phyloP scores from a whole-genome alignment of 2,329 filamentous ascomycete genomes.

The Coccinonectria pachysandricola region DNA sequence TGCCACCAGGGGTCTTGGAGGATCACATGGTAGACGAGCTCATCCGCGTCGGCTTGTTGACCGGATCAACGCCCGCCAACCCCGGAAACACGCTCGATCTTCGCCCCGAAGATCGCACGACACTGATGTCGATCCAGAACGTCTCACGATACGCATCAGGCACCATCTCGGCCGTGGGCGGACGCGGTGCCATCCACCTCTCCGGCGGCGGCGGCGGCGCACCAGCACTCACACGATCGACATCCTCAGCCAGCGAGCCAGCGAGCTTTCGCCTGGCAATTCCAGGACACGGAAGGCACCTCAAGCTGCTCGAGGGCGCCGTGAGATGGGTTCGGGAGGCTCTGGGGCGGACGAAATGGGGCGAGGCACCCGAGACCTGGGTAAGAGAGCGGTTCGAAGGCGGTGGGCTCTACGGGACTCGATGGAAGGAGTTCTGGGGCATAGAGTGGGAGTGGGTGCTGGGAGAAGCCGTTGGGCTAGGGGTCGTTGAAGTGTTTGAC shows the following conservation, averaged over 20 bases:
- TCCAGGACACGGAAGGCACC: constrained; percentile 55
- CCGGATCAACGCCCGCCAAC: constrained; percentile 27
- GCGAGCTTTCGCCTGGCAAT: constrained; percentile 45
- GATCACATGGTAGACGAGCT: constrained; percentile 44
- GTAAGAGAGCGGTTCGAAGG: constrained; percentile 64
- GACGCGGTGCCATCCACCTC: constrained; percentile 52
- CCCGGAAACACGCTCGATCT: constrained; percentile 30
- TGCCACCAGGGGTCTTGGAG: constrained; percentile 25
- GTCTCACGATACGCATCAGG: constrained; percentile 59
- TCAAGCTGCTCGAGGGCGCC: constrained; percentile 54
- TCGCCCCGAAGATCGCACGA: constrained; percentile 43
- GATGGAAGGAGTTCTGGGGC: constrained; percentile 61
- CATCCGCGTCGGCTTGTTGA: constrained; percentile 58
- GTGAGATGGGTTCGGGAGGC: constrained; percentile 51
- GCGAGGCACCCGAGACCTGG: constrained; percentile 51
- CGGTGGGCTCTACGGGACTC: constrained; percentile 31
- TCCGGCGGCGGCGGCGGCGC: constrained; percentile 46
- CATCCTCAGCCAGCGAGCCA: constrained; percentile 6
- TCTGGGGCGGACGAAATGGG: constrained; percentile 47
- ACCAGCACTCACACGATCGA: constrained; percentile 18
- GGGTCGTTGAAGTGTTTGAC: constrained; percentile 63
- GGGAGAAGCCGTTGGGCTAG: constrained; percentile 59
- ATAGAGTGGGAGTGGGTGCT: constrained; percentile 62
- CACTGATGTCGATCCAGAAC: constrained; percentile 49
- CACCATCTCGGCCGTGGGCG: constrained; percentile 58